phyloP scores from a whole-genome alignment of 441 rosid genomes.

The Caryocar brasiliense region DNA sequence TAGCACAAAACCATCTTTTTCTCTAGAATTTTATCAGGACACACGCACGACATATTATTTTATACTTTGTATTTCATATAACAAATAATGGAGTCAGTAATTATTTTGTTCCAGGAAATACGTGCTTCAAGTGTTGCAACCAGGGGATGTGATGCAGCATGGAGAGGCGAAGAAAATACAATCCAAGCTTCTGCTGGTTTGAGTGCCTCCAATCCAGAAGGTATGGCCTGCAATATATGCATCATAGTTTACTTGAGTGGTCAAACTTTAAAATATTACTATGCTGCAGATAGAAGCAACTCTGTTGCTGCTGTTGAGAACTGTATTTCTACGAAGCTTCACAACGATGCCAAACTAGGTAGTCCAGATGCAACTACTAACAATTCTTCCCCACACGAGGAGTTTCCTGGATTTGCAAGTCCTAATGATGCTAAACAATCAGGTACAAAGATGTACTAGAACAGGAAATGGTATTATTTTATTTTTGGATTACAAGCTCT shows the following conservation, averaged over 20 bases:
- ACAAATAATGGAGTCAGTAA: slow-evolving; percentile 8
- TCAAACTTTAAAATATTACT: slow-evolving; percentile 12
- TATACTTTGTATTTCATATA: neutral
- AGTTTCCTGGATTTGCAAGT: slow-evolving; percentile 67
- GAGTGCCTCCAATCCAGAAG: slow-evolving; percentile 22
- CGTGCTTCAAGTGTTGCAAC: slow-evolving; percentile 29
- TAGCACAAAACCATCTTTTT: neutral
- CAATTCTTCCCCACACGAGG: slow-evolving; percentile 47
- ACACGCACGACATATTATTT: neutral
- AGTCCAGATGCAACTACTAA: slow-evolving; percentile 28
- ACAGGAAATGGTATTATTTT: neutral
- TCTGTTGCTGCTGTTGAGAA: slow-evolving; percentile 29
- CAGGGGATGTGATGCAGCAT: slow-evolving; percentile 35
- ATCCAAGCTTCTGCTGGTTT: slow-evolving; percentile 36
- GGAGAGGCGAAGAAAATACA: slow-evolving; percentile 39
- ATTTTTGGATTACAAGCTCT: neutral
- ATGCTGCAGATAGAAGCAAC: slow-evolving; percentile 39
- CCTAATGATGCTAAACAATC: slow-evolving; percentile 46
- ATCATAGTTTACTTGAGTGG: neutral
- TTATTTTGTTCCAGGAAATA: slow-evolving; percentile 37
- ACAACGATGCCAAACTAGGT: slow-evolving; percentile 22
- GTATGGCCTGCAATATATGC: slow-evolving; percentile 13
- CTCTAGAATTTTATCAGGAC: neutral
- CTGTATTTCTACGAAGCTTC: slow-evolving; percentile 24
- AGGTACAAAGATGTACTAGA: slow-evolving; percentile 30